Conservation (phyloP, 192 early-diverging fungal species). For the Coemansia sp. region DNA sequence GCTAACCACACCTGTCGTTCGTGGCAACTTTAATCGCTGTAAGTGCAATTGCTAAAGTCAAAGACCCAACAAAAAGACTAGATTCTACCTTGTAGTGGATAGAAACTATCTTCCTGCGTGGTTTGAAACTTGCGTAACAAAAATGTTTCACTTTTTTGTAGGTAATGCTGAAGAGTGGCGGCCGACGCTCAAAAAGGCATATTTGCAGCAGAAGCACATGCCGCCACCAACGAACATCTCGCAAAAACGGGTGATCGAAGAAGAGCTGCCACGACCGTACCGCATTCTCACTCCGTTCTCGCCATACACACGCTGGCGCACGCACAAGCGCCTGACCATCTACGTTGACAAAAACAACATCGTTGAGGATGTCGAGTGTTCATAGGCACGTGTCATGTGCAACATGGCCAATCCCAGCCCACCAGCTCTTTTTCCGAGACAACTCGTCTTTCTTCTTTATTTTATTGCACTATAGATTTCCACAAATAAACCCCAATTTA, state of each 20-base stretch:
- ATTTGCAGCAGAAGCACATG: conserved; percentile 40
- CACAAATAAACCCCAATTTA: background rate
- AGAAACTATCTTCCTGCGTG: no score
- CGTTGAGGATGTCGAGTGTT: conserved; percentile 43
- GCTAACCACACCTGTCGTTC: conserved; percentile 3
- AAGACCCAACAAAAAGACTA: no score
- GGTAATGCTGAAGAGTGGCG: conserved; percentile 47
- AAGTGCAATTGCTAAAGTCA: background rate
- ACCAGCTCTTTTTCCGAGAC: background rate
- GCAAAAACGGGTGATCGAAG: conserved; percentile 37
- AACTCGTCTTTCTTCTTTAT: conserved; percentile 6
- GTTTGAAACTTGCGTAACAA: no score
- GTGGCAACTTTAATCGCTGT: conserved; percentile 33
- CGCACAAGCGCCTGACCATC: conserved; percentile 31
- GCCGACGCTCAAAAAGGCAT: conserved; percentile 45
- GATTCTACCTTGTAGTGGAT: no score
- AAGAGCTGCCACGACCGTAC: conserved; percentile 50
- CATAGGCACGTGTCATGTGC: background rate
- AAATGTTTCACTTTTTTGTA: conserved; percentile 4
- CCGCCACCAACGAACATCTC: conserved; percentile 35
- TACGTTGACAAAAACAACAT: conserved; percentile 41
- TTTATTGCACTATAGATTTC: conserved; percentile 11
- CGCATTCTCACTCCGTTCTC: conserved; percentile 39
- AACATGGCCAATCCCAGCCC: conserved; percentile 2
- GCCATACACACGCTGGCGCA: conserved; percentile 37